Evolutionary conservation across 306 rosid species (phyloP), one percentile per base, ranked within the genome.

Genomic region (Cucurbita moschata): DNA sequence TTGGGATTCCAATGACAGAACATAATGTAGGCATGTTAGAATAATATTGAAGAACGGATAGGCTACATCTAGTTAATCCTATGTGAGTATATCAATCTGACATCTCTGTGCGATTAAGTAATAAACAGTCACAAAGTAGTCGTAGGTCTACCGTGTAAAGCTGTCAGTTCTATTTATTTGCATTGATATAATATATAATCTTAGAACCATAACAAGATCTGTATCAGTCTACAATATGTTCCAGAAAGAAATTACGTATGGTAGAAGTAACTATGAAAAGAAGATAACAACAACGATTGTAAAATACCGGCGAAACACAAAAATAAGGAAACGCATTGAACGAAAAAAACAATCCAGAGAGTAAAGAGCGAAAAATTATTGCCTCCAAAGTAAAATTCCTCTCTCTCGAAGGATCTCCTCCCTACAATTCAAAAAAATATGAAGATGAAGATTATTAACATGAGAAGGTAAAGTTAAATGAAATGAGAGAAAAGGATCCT

Each of bases 321-420:
- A 60, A 61, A 3, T 21, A 35, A 35, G 39, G 38, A 58, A 12
- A 47, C 26, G n/a, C 26, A 55, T 56, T 53, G 52, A n/a, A n/a
- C 16, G 53, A 13, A 21, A 7, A 6, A 42, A 54, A 42, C 26
- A 42, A 42, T 52, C 26, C 58, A 16, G 49, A 72, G 62, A 46
- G 55, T 16, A 15, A 35, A 1, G 66, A 44, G 40, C 16, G 53
- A 5, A 11, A 39, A 12, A 52, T 44, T 18, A 54, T 68, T 74
- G 82, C 97, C 98, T 92, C 96, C 38, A 90, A 77, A 71, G 89
- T 71, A 73, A 77, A 81, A 80, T 88, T 92, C 44, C 96, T 91
- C 47, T 86, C 89, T 76, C 56, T 73, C 75, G 98, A 92, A 78
- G 98, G 98, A 85, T 92, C 98, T 65, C 87, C 89, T 55, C 70